Base-by-base conservation (phyloP, 106 monocot species). In the Dendrobium catenatum region DNA sequence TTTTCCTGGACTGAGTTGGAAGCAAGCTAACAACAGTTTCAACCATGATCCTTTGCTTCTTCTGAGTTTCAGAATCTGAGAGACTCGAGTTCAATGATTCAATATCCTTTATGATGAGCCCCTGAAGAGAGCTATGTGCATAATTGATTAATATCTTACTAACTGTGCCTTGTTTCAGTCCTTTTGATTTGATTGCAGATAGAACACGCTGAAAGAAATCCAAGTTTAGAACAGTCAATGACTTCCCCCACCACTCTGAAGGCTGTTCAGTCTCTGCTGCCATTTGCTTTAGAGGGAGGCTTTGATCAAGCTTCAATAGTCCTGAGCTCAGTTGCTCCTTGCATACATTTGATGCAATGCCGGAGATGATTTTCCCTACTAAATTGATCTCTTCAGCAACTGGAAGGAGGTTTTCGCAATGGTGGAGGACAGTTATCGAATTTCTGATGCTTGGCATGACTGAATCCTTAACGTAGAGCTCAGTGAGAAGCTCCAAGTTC, bases 151-250 rank as follows among this genome's bases (percentile, higher is more conserved):
- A 64, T 29, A 94, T 89, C 55, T 79, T 85, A 68, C 88, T 84
- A 13, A 94, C 42, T 1, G 89, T 92, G 5, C 94, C 94, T 77
- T 94, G 92, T 73, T 92, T 96, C 47, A 94, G 87, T 2, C 94
- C 94, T 55, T 88, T 96, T 2, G 92, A 85, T 68, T 94, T 97
- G 82, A 92, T 44, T 6, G 90, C 83, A 15, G 90, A 89, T 15
- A 97, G 77, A 9, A 90, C 82, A 31, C 85, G 86, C 67, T 92
- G 94, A 56, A 97, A 97, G 82, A 97, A 89, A 18, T 94, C 92
- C n/a, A 94, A 77, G 48, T 72, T 79, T 2, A 97, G 90, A 9
- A 78, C 66, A 22, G 88, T 76, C 7, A 92, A 84, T 4, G 81
- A 40, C 55, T 86, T 84, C 31, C 88, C 94, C 96, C 94, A 94